These are phyloP conservation scores for Uronychia binucleata DNA, from an alignment of 73 alveolate species.

Conservation along the genomic window DNA sequence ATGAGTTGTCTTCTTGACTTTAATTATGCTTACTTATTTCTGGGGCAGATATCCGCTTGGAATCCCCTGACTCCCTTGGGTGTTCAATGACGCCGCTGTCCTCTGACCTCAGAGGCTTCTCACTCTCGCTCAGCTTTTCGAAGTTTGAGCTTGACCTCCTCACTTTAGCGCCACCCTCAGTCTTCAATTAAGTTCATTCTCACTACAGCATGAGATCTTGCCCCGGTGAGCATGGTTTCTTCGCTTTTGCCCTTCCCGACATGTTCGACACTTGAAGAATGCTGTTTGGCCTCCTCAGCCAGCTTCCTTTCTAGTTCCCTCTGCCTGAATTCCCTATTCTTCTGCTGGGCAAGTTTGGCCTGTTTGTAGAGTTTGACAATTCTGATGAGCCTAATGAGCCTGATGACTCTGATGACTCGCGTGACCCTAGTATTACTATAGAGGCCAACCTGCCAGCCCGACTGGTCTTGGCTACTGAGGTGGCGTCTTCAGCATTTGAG, in stretches of 20 bases:
- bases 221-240: not conserved
- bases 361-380: slow-evolving; percentile 52
- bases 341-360: not conserved
- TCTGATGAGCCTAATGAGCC: slow-evolving; percentile 63
- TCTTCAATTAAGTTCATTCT: not conserved
- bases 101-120: not conserved
- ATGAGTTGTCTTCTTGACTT: not conserved
- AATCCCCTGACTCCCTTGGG: not conserved
- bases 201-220: too few species aligned
- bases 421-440: slow-evolving; percentile 58
- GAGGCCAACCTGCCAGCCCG: slow-evolving; percentile 66
- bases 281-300: not conserved
- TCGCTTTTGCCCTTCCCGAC: not conserved
- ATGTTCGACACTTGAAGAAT: not conserved
- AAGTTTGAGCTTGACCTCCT: not conserved
- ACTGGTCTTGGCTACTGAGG: slow-evolving; percentile 46
- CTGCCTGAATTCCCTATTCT: not conserved
- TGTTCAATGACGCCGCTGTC: not conserved
- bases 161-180: not conserved
- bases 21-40: not conserved
- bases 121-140: not conserved
- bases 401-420: slow-evolving; percentile 56
- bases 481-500: slow-evolving; percentile 42
- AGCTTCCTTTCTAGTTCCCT: not conserved
- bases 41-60: not conserved